These are phyloP conservation scores for Torulaspora pretoriensis DNA, from an alignment of 1,139 yeast species.

Conservation along the genomic window DNA sequence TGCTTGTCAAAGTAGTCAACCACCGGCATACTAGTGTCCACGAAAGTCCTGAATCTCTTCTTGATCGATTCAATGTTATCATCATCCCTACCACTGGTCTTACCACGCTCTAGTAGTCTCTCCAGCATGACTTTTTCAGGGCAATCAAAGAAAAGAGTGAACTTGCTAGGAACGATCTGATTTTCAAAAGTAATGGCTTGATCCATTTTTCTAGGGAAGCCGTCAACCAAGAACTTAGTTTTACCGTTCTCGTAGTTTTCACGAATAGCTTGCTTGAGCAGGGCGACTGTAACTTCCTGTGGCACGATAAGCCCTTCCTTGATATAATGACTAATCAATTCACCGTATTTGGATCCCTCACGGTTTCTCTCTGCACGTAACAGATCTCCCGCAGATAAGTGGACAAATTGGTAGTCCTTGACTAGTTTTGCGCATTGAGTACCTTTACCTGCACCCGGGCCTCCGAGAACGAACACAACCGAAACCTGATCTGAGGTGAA, in stretches of 20 bases:
- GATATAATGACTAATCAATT: slow-evolving; percentile 75
- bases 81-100: slow-evolving; percentile 90
- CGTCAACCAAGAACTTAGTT: slow-evolving; percentile 74
- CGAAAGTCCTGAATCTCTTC: slow-evolving; percentile 80
- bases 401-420: slow-evolving; percentile 73
- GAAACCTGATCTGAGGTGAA: slow-evolving; percentile 62
- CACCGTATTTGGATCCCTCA: slow-evolving; percentile 78
- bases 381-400: slow-evolving; percentile 91
- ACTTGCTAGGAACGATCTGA: slow-evolving; percentile 66
- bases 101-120: slow-evolving; percentile 84
- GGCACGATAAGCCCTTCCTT: slow-evolving; percentile 91
- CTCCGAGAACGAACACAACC: slow-evolving; percentile 84
- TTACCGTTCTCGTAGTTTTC: slow-evolving; percentile 51
- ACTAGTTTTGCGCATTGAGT: slow-evolving; percentile 91
- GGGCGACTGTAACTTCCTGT: slow-evolving; percentile 86
- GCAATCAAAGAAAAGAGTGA: slow-evolving; percentile 89
- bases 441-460: slow-evolving; percentile 90
- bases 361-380: slow-evolving; percentile 87
- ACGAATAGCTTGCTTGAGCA: slow-evolving; percentile 73
- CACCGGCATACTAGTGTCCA: slow-evolving; percentile 93
- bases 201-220: slow-evolving; percentile 98
- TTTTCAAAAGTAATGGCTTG: slow-evolving; percentile 91
- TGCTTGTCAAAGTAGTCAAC: slow-evolving; percentile 76
- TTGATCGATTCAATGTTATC: slow-evolving; percentile 87
- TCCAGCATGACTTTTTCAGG: slow-evolving; percentile 85